Conservation (phyloP, 768 basidiomycete genomes). For the Phylloporus sp. region DNA sequence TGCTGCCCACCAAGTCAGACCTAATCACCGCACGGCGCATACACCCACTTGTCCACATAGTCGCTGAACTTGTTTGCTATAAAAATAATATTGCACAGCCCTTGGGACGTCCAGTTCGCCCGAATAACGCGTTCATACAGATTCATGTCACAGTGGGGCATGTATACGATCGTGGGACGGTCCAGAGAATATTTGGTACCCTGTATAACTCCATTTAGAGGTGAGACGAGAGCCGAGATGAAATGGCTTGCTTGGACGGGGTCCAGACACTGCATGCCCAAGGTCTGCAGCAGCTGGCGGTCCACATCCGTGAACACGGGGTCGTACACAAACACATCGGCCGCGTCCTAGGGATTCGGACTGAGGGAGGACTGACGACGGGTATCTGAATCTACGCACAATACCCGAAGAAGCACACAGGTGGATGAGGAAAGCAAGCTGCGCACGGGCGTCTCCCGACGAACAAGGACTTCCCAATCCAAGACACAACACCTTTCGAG, state of each 20-base stretch:
- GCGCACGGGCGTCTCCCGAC: conserved; percentile 59
- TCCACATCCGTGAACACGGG: conserved; percentile 72
- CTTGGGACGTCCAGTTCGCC: conserved; percentile 53
- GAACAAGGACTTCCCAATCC: conserved; percentile 70
- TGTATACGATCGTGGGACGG: conserved; percentile 61
- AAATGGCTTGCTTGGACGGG: conserved; percentile 50
- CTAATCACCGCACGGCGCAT: neutral
- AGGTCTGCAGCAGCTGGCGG: conserved; percentile 40
- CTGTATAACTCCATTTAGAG: conserved; percentile 24
- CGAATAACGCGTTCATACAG: conserved; percentile 65
- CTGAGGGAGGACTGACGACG: conserved; percentile 2
- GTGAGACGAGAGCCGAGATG: conserved; percentile 4
- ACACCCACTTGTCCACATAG: conserved; percentile 61
- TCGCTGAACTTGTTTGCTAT: conserved; percentile 64
- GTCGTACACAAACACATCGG: conserved; percentile 57
- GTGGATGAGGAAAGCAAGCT: conserved; percentile 63
- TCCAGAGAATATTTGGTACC: conserved; percentile 29
- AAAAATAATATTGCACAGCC: conserved; percentile 48
- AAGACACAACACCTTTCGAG: conserved; percentile 53
- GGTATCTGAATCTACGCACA: conserved; percentile 42
- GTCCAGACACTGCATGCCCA: conserved; percentile 34
- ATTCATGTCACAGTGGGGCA: conserved; percentile 76
- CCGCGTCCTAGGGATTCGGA: conserved; percentile 39
- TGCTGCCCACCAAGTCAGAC: conserved; percentile 37
- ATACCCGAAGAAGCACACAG: conserved; percentile 52